phyloP scores from a whole-genome alignment of 495 filamentous ascomycete species.

The Apiosordaria backusii region DNA sequence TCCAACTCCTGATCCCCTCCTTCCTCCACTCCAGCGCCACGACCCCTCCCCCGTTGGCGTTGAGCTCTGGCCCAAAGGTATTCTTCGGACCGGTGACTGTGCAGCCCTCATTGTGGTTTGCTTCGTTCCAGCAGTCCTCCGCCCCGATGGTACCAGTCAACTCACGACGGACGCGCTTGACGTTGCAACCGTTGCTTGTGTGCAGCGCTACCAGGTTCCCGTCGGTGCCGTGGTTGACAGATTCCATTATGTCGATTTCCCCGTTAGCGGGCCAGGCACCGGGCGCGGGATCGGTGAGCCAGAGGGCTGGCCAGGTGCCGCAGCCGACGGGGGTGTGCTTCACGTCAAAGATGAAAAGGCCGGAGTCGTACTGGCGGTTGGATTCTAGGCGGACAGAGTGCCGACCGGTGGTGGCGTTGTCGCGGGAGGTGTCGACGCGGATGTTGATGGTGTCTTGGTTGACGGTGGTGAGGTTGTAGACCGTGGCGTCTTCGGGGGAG shows the following conservation, averaged over 20 bases:
- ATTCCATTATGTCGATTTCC: constrained; percentile 74
- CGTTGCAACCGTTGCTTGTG: constrained; percentile 57
- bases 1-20: constrained; percentile 59
- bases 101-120: constrained; percentile 55
- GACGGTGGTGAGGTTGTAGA: constrained; percentile 39
- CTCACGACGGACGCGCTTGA: constrained; percentile 45
- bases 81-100: constrained; percentile 37
- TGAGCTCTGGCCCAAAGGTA: constrained; percentile 57
- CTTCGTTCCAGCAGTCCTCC: constrained; percentile 53
- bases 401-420: constrained; percentile 45
- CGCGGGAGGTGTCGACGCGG: constrained; percentile 41
- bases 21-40: constrained; percentile 63
- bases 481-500: constrained; percentile 19
- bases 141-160: constrained; percentile 43
- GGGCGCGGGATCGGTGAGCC: constrained; percentile 34
- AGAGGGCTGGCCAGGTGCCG: constrained; percentile 60
- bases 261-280: constrained; percentile 64
- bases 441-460: constrained; percentile 36
- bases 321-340: constrained; percentile 57
- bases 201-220: constrained; percentile 64
- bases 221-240: constrained; percentile 52
- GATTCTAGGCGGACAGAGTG: constrained; percentile 54
- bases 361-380: constrained; percentile 50
- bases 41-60: constrained; percentile 55
- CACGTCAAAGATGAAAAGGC: constrained; percentile 59